Percentiles rank a stretch among this genome's conserved stretches.
These are phyloP conservation scores for Curvularia spicifera DNA, from an alignment of 2,329 filamentous ascomycete genomes.

Conservation along the genomic window DNA sequence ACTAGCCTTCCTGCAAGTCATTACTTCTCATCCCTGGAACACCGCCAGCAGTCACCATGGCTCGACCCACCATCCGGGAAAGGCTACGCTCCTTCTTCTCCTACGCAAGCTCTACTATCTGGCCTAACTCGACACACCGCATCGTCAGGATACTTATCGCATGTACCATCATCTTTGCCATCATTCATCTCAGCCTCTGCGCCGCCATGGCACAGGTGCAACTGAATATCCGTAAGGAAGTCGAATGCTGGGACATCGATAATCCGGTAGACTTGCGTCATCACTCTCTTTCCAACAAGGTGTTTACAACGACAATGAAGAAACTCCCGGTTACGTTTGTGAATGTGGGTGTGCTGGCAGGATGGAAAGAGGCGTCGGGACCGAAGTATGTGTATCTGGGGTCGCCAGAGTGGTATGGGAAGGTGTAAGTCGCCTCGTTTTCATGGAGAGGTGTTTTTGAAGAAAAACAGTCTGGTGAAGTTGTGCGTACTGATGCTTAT, in stretches of 20 bases:
- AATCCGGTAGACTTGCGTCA: background rate
- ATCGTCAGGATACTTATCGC: background rate
- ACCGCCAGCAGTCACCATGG: slow-evolving; percentile 9
- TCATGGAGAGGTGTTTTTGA: no score
- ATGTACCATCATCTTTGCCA: slow-evolving; percentile 1
- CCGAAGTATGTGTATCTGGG: background rate
- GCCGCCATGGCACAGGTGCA: slow-evolving; percentile 4
- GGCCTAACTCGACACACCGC: slow-evolving; percentile 6
- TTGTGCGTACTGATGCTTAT: background rate
- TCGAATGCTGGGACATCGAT: slow-evolving; percentile 2
- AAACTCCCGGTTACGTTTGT: slow-evolving; percentile 1
- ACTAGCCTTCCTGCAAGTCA: background rate
- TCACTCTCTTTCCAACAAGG: background rate
- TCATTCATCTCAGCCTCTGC: slow-evolving; percentile 2
- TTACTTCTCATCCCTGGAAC: background rate
- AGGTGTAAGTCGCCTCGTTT: background rate
- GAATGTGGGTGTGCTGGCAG: slow-evolving; percentile 1
- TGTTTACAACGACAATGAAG: background rate
- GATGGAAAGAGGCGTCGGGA: background rate
- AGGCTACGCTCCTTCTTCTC: slow-evolving; percentile 6
- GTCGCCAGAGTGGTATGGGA: background rate
- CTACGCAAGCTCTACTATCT: slow-evolving; percentile 5
- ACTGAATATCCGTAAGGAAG: background rate
- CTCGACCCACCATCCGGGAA: background rate
- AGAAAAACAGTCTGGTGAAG: no score